These are phyloP conservation scores for Neonectria neomacrospora DNA, from an alignment of 2,329 filamentous ascomycete genomes.

Conservation along the genomic window DNA sequence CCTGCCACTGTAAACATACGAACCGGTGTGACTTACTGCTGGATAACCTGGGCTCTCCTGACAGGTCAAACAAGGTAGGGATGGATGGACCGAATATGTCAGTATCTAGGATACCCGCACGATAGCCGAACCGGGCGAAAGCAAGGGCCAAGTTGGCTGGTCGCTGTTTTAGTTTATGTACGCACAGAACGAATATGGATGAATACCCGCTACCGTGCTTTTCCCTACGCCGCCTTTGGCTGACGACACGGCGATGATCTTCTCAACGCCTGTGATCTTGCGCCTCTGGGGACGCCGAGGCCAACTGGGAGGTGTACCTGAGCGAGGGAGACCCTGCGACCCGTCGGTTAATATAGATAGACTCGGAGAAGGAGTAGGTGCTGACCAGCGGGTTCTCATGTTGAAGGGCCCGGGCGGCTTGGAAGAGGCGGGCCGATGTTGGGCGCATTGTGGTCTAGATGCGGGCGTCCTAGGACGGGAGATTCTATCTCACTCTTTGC, in stretches of 20 bases:
- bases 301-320: conserved; percentile 66
- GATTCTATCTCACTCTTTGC: not conserved
- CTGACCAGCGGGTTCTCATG: conserved; percentile 92
- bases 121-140: conserved; percentile 83
- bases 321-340: conserved; percentile 81
- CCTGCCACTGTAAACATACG: not conserved
- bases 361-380: conserved; percentile 1
- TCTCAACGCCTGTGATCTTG: conserved; percentile 84
- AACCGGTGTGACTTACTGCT: conserved; percentile 64
- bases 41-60: conserved; percentile 81
- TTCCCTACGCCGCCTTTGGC: conserved; percentile 99
- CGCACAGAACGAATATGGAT: not conserved
- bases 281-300: conserved; percentile 84
- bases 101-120: conserved; percentile 89
- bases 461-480: not conserved
- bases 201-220: conserved; percentile 84
- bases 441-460: conserved; percentile 49
- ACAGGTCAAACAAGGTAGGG: conserved; percentile 86
- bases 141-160: conserved; percentile 84
- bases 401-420: conserved; percentile 43
- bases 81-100: conserved; percentile 98
- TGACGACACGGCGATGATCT: conserved; percentile 96
- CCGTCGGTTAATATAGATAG: not conserved
- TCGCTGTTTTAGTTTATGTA: conserved; percentile 1
- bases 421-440: conserved; percentile 52